Conservation (phyloP, 2,329 filamentous ascomycete species). For the Sphaerulina vaccinii region DNA sequence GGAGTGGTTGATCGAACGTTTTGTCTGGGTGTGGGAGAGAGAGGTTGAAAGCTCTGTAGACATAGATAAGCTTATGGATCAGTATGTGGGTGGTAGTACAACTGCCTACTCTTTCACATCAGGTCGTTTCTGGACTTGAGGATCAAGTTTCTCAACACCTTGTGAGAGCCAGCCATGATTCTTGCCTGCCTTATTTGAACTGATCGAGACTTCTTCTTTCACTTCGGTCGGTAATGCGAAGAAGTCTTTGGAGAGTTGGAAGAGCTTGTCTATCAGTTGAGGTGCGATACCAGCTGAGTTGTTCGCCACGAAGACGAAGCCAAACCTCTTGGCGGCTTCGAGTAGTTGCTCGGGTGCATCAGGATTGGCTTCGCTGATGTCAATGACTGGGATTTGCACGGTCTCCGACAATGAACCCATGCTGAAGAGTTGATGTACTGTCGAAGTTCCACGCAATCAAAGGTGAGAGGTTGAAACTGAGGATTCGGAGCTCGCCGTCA, state of each 20-base stretch:
- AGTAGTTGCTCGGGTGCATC: slow-evolving; percentile 69
- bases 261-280: slow-evolving; percentile 66
- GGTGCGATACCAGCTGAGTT: slow-evolving; percentile 62
- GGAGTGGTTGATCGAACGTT: slow-evolving; percentile 75
- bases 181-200: slow-evolving; percentile 57
- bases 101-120: slow-evolving; percentile 74
- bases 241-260: slow-evolving; percentile 69
- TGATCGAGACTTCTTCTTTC: slow-evolving; percentile 73
- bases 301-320: slow-evolving; percentile 87
- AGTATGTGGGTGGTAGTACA: neutral
- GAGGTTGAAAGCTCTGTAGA: slow-evolving; percentile 81
- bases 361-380: slow-evolving; percentile 63
- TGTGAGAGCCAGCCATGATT: slow-evolving; percentile 89
- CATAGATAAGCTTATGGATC: neutral
- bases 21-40: slow-evolving; percentile 65
- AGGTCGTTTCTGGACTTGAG: slow-evolving; percentile 66
- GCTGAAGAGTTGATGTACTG: neutral
- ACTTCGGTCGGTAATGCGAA: slow-evolving; percentile 69
- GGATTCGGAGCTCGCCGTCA: neutral
- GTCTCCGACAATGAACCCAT: slow-evolving; percentile 15
- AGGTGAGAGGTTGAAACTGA: neutral
- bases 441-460: neutral
- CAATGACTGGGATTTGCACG: slow-evolving; percentile 70
- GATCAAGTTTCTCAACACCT: slow-evolving; percentile 85
- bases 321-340: slow-evolving; percentile 75